phyloP scores from a whole-genome alignment of 345 rosid species.

The Xanthoceras sorbifolium region DNA sequence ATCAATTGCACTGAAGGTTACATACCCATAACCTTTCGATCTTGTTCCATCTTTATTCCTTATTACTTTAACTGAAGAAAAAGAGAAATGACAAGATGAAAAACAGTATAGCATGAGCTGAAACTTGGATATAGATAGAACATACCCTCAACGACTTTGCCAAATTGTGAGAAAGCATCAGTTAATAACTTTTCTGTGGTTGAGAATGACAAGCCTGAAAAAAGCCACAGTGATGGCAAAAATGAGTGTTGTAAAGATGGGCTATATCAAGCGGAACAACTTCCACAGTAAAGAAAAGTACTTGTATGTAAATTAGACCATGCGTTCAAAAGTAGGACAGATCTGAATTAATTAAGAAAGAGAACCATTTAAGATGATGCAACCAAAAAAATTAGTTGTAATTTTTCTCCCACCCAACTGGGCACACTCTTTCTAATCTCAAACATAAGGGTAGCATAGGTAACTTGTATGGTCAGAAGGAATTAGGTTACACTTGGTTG shows the following conservation, averaged over 20 bases:
- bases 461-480: neutral
- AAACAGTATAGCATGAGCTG: neutral
- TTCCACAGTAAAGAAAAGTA: neutral
- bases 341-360: neutral
- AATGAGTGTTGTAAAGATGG: neutral
- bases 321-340: neutral
- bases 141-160: constrained; percentile 53
- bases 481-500: neutral
- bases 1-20: constrained; percentile 45
- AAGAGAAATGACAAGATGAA: neutral
- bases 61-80: constrained; percentile 41
- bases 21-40: constrained; percentile 64
- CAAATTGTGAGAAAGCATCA: constrained; percentile 59
- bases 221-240: constrained; percentile 7
- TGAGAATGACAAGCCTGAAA: constrained; percentile 52
- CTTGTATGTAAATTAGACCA: neutral
- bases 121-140: constrained; percentile 5
- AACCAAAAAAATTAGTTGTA: neutral
- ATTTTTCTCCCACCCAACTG: neutral
- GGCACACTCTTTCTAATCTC: neutral
- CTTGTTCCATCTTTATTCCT: constrained; percentile 41
- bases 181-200: constrained; percentile 45
- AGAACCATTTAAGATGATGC: neutral
- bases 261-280: neutral
- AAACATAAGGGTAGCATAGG: neutral